Evolutionary conservation across 768 basidiomycete species (phyloP), one percentile per base, ranked within the genome.

Genomic region (Punctularia strigosozonata): DNA sequence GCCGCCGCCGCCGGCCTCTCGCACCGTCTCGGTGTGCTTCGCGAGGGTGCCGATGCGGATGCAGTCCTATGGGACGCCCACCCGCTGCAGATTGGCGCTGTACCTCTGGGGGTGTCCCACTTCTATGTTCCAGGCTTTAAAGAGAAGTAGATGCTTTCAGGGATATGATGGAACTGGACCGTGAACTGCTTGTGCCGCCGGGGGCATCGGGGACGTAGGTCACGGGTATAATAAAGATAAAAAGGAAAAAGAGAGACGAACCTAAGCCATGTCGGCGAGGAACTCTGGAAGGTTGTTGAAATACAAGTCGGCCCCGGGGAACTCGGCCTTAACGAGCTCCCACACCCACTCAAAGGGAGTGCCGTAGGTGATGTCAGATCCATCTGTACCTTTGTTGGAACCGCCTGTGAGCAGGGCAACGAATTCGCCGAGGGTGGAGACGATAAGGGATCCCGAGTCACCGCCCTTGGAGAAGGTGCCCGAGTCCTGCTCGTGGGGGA

Each of bases 1-100:
- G 89, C 90, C 0, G 64, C 72, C 24, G 64, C 75, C 4, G 70
- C 84, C 37, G 91, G 90, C 18, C 66, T 91, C 54, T 75, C 69
- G 4, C 81, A 92, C 54, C 75, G 91, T 19, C 65, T 95, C 45
- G 91, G 91, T 14, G 75, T 58, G 38, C 44, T 75, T 22, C 50
- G 58, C 31, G 46, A 50, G 19, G 62, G 62, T 33, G 45, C 52
- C 15, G 59, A 63, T 31, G 54, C 58, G 24, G 61, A 71, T 49
- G 44, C 66, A 26, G 67, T 69, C 25, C 55, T 69, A n/a, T 62
- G 60, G 59, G 60, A 60, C 42, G 53, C 58, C 1, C 67, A 70
- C 51, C 71, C 47, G 5, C 53, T 53, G 31, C 55, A 57, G 15
- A 57, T 68, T 36, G 72, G 68, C 38, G 70, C 68, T 5, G 68